Conservation (phyloP, 768 basidiomycete genomes). For the Lepiota subincarnata region DNA sequence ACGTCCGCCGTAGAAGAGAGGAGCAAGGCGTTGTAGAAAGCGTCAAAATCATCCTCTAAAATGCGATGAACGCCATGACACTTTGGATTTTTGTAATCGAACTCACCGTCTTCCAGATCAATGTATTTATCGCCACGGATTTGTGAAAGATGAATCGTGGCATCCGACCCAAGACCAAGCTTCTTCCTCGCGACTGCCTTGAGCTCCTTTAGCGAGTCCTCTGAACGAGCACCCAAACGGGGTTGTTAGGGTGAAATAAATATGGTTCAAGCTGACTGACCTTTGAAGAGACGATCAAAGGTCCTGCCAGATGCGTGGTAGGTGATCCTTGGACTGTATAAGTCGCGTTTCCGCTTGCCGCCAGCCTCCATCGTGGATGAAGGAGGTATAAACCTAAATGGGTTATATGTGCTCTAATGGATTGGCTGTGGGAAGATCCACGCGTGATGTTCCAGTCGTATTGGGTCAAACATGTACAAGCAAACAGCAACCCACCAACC, state of each 20-base stretch:
- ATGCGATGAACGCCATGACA: conserved; percentile 2
- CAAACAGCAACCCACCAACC: conserved; percentile 25
- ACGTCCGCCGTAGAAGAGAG: conserved; percentile 30
- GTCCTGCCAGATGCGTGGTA: conserved; percentile 39
- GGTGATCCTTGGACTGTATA: conserved; percentile 36
- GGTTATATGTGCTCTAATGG: conserved; percentile 8
- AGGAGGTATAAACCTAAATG: conserved; percentile 7
- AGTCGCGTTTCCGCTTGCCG: conserved; percentile 42
- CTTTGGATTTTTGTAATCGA: not conserved
- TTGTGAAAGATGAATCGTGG: conserved; percentile 41
- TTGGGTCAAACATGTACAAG: conserved; percentile 31
- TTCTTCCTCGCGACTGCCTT: conserved; percentile 59
- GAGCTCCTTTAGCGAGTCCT: conserved; percentile 55
- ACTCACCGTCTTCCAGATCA: conserved; percentile 75
- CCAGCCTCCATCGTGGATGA: conserved; percentile 29
- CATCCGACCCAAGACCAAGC: conserved; percentile 41
- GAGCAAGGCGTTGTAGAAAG: conserved; percentile 50
- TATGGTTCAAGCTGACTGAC: conserved; percentile 21
- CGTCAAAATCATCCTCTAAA: conserved; percentile 77
- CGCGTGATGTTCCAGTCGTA: conserved; percentile 16
- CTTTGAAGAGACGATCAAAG: conserved; percentile 55
- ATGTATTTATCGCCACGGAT: conserved; percentile 49
- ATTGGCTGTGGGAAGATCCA: conserved; percentile 6
- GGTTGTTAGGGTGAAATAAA: not conserved
- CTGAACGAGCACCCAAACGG: conserved; percentile 29